phyloP scores from a whole-genome alignment of 352 stramenopile species.

The Thraustochytrium sp. region DNA sequence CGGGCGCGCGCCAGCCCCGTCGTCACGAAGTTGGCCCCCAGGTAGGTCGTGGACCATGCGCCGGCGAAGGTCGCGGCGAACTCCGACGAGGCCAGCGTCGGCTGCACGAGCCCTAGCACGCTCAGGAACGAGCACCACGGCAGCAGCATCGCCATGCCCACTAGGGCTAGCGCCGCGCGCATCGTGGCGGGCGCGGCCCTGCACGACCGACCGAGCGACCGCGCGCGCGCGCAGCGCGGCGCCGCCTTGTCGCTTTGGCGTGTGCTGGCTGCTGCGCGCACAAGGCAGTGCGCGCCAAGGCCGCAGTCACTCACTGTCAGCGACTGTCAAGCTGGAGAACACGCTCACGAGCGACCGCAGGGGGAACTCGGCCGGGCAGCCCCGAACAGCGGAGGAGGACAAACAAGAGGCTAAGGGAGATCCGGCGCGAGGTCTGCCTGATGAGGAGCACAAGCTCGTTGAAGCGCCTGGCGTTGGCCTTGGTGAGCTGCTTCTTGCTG shows the following conservation, averaged over 20 bases:
- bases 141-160: slow-evolving; percentile 29
- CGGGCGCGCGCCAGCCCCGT: neutral
- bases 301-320: too few species aligned
- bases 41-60: neutral
- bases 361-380: too few species aligned
- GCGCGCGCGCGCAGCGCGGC: too few species aligned
- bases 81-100: neutral
- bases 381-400: neutral
- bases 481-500: neutral
- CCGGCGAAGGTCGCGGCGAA: neutral
- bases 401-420: neutral
- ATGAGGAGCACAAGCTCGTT: neutral
- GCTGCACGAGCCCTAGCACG: neutral
- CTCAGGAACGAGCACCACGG: slow-evolving; percentile 23
- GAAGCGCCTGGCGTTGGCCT: neutral
- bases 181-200: neutral
- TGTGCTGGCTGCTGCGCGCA: too few species aligned
- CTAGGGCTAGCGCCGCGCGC: neutral
- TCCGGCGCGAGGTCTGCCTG: neutral
- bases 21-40: neutral
- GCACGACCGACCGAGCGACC: too few species aligned
- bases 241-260: too few species aligned
- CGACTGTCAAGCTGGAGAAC: too few species aligned
- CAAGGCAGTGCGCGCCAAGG: too few species aligned
- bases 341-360: too few species aligned